Evolutionary conservation across 2,329 filamentous ascomycete species (phyloP).

Genomic region (Colletotrichum higginsianum): DNA sequence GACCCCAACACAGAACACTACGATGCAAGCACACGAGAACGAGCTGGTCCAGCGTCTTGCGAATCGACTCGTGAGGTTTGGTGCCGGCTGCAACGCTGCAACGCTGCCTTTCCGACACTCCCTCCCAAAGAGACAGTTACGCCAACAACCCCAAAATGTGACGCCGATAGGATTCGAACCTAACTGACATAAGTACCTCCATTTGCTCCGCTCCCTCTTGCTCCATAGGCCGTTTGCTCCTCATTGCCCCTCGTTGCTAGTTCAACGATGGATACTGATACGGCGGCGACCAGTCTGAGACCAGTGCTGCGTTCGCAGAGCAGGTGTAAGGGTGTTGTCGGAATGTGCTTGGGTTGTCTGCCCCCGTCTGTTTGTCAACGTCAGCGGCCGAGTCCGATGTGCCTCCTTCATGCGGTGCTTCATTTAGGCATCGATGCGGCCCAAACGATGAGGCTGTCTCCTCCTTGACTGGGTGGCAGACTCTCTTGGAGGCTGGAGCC

Average conservation of each 20-base stretch:
- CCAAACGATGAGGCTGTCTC: slow-evolving; percentile 43
- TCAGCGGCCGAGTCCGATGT: slow-evolving; percentile 15
- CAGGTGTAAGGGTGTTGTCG: not conserved
- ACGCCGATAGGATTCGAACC: too few relatives aligned
- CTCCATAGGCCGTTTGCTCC: slow-evolving; percentile 10
- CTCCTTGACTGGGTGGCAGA: slow-evolving; percentile 37
- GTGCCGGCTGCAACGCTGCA: slow-evolving; percentile 18
- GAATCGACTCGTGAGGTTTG: slow-evolving; percentile 11
- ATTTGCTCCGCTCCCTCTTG: too few relatives aligned
- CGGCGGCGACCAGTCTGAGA: slow-evolving; percentile 8
- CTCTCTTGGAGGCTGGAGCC: slow-evolving; percentile 8
- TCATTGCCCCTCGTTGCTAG: slow-evolving; percentile 22
- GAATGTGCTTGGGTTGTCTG: slow-evolving; percentile 15
- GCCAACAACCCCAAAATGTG: too few relatives aligned
- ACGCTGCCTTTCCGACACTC: slow-evolving; percentile 10
- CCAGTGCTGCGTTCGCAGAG: not conserved
- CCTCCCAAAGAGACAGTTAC: too few relatives aligned
- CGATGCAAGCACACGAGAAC: slow-evolving; percentile 14
- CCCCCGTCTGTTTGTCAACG: slow-evolving; percentile 27
- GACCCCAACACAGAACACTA: slow-evolving; percentile 27
- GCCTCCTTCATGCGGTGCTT: slow-evolving; percentile 19
- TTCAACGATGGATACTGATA: slow-evolving; percentile 7
- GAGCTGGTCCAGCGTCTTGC: slow-evolving; percentile 25
- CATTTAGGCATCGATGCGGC: slow-evolving; percentile 44
- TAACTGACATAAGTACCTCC: too few relatives aligned